Evolutionary conservation across 2,329 filamentous ascomycete species (phyloP), one percentile per base, ranked within the genome.

Genomic region (Rhexocercosporidium sp.): DNA sequence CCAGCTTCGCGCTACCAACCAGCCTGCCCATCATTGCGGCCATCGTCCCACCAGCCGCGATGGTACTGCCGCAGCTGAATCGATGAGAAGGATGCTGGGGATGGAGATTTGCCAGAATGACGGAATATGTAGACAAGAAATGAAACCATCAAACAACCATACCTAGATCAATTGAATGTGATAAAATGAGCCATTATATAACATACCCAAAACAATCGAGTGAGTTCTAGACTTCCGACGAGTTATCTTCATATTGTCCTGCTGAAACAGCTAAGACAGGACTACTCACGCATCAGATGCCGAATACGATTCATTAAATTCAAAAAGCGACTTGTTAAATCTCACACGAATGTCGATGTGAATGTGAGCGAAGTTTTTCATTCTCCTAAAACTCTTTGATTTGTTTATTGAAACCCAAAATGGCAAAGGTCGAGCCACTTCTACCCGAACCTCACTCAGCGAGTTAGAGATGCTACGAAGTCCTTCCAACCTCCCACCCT

Each of bases 11-110:
- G 49, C 20, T 57, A 44, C 11, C 8, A 20, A 64, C 61, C 34
- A 20, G 51, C 54, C 20, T 67, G 57, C 65, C 61, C 27, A 31
- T 64, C 20, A 37, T 64, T 46, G 44, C 54, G 27, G 39, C 49
- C 29, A 63, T 63, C 7, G 25, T 46, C 41, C n/a, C 27, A 34
- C 65, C 54, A 46, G 61, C 51, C 4, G 56, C 56, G 25, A 64
- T 67, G 8, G 11, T 67, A 60, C 9, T 67, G 18, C 54, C 22
- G 47, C 29, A 61, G 41, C 44, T 64, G 18, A 53, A 64, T 64
- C n/a, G 25, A 57, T 67, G 44, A 67, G 46, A 46, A 20, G 20
- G 51, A 16, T 29, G n/a, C 44, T 57, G 18, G 29, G 25, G 29
- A 57, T 53, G 25, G 41, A 22, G 39, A 57, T 57, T 37, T 49